Evolutionary conservation across 2,329 filamentous ascomycete species (phyloP).

Genomic region (Huntiella bhutanensis): DNA sequence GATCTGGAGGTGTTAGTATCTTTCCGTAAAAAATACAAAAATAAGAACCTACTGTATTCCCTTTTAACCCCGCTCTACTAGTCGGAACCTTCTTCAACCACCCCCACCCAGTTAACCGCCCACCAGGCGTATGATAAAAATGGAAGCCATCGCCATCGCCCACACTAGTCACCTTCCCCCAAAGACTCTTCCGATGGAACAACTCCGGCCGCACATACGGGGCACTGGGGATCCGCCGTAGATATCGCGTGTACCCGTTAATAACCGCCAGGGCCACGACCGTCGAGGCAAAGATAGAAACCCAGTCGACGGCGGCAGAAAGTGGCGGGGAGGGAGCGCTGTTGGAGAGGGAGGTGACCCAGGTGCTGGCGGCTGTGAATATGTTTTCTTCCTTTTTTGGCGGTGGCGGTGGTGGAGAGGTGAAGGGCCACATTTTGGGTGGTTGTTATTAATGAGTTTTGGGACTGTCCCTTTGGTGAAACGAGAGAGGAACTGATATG

Average conservation of each 20-base stretch:
- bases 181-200: conserved; percentile 57
- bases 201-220: conserved; percentile 54
- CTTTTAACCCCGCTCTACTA: conserved; percentile 48
- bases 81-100: conserved; percentile 63
- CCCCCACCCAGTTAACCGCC: conserved; percentile 73
- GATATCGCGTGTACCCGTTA: conserved; percentile 50
- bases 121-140: conserved; percentile 87
- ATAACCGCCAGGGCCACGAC: conserved; percentile 21
- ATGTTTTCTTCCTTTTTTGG: conserved; percentile 14
- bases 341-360: conserved; percentile 20
- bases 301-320: conserved; percentile 22
- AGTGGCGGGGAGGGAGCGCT: conserved; percentile 16
- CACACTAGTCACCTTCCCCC: conserved; percentile 78
- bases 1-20: conserved; percentile 34
- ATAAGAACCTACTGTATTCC: conserved; percentile 47
- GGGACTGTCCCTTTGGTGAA: no score
- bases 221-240: conserved; percentile 68
- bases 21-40: not conserved
- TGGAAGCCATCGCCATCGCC: conserved; percentile 95
- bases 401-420: conserved; percentile 9
- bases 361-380: conserved; percentile 16
- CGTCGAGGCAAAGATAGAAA: conserved; percentile 20
- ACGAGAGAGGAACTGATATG: no score
- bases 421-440: conserved; percentile 22
- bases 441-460: not conserved